Evolutionary conservation across 441 rosid species (phyloP), one percentile per base, ranked within the genome.

Genomic region (Biscutella laevigata): DNA sequence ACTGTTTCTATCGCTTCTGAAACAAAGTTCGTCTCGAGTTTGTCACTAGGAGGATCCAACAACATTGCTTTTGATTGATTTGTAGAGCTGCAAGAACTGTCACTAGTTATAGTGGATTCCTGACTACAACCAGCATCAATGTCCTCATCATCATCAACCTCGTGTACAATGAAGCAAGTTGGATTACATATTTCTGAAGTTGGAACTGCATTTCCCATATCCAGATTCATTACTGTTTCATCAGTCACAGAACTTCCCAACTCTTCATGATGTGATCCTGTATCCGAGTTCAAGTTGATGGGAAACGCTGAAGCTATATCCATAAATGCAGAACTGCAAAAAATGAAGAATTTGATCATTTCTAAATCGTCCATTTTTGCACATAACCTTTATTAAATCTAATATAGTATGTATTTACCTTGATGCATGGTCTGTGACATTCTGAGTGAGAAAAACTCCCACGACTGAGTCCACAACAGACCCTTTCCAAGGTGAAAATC

Each of bases 401-500:
- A n/a, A n/a, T n/a, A n/a, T n/a, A n/a, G n/a, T n/a, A n/a, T n/a
- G n/a, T n/a, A 13, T 34, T 43, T 53, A 77, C 88, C 88, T 78
- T 16, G 82, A 81, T 61, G 74, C 74, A 59, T 81, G 84, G 59
- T 81, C 88, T 11, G 84, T 67, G 29, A 81, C 88, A 61, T 76
- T 76, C 40, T 81, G 82, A 13, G 88, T 81, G 5, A 81, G 82
- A 39, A 78, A 81, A 53, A 81, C 88, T 41, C 88, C 88, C 16
- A 78, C 67, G 7, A 81, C 88, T 0, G 88, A 81, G 65, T 81
- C 84, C 11, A 81, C 75, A 0, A 76, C 82, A 0, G 84, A 78
- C 43, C 88, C 88, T 62, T 81, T 81, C 88, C 88, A 78, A 30
- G 64, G 77, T 24, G 84, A 73, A 69, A 81, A 78, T 35, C 79